These are phyloP conservation scores for Pichia sp. DNA, from an alignment of 1,139 yeast species.

Conservation along the genomic window DNA sequence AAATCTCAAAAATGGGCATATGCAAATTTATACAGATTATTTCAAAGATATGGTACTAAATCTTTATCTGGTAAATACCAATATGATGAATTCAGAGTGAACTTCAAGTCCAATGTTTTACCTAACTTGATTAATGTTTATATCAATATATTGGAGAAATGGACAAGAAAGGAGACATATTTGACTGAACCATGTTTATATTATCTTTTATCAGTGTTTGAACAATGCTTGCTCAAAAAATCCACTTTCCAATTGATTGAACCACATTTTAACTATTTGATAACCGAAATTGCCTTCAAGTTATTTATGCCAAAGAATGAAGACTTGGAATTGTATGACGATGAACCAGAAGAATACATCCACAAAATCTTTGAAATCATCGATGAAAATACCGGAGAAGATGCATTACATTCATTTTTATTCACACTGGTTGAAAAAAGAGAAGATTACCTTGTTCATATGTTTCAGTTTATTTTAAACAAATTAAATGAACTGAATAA, in stretches of 20 bases:
- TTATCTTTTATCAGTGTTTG: constrained; percentile 61
- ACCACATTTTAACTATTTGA: constrained; percentile 58
- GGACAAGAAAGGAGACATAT: constrained; percentile 67
- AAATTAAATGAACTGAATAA: constrained; percentile 33
- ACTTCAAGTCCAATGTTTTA: constrained; percentile 48
- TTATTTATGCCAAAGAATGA: constrained; percentile 64
- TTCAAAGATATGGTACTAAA: constrained; percentile 59
- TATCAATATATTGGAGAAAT: constrained; percentile 58
- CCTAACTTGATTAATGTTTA: constrained; percentile 66
- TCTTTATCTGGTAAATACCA: constrained; percentile 40
- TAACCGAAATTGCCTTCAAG: constrained; percentile 74
- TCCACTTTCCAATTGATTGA: constrained; percentile 62
- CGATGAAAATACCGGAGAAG: constrained; percentile 54
- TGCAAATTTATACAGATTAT: constrained; percentile 70
- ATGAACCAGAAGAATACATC: constrained; percentile 87
- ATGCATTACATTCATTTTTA: constrained; percentile 56
- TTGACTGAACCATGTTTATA: constrained; percentile 58
- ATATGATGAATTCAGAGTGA: constrained; percentile 40
- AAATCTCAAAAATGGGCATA: constrained; percentile 90
- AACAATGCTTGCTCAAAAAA: constrained; percentile 62
- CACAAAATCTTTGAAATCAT: constrained; percentile 66
- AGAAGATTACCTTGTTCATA: constrained; percentile 48
- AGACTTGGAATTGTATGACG: constrained; percentile 68
- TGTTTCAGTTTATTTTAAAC: constrained; percentile 57
- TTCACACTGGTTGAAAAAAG: constrained; percentile 63